phyloP scores from a whole-genome alignment of 352 stramenopile species.

The Phytophthora podocarpi region DNA sequence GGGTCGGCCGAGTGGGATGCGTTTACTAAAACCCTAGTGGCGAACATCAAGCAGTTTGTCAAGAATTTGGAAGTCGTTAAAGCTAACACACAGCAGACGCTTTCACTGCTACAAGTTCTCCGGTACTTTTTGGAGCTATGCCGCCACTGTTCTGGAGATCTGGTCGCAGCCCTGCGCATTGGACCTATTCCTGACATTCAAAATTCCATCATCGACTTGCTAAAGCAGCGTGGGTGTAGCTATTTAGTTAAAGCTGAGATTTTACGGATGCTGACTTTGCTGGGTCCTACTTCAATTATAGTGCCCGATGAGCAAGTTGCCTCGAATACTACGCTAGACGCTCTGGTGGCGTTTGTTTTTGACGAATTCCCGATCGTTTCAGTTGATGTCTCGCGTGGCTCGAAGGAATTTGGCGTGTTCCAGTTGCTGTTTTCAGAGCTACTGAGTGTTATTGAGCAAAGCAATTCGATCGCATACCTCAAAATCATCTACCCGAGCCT shows the following conservation, averaged over 20 bases:
- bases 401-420: conserved; percentile 75
- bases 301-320: neutral
- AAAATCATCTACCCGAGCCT: conserved; percentile 62
- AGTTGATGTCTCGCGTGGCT: conserved; percentile 60
- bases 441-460: conserved; percentile 61
- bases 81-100: conserved; percentile 39
- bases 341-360: conserved; percentile 57
- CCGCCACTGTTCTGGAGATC: conserved; percentile 34
- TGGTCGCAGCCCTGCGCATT: conserved; percentile 33
- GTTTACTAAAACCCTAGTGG: conserved; percentile 53
- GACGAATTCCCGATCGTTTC: conserved; percentile 82
- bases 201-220: conserved; percentile 35
- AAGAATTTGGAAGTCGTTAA: conserved; percentile 23
- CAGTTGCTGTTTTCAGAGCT: conserved; percentile 56
- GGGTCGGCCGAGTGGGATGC: conserved; percentile 48
- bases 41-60: conserved; percentile 52
- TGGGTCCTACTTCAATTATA: conserved; percentile 32
- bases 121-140: conserved; percentile 50
- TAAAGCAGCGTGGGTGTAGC: conserved; percentile 42
- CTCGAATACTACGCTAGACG: conserved; percentile 31
- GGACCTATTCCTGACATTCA: conserved; percentile 51
- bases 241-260: conserved; percentile 70
- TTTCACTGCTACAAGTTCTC: conserved; percentile 52
- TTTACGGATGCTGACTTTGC: conserved; percentile 45
- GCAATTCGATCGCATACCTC: conserved; percentile 48